phyloP scores from a whole-genome alignment of 176 grass and related monocot species.

The Paspalum notatum region DNA sequence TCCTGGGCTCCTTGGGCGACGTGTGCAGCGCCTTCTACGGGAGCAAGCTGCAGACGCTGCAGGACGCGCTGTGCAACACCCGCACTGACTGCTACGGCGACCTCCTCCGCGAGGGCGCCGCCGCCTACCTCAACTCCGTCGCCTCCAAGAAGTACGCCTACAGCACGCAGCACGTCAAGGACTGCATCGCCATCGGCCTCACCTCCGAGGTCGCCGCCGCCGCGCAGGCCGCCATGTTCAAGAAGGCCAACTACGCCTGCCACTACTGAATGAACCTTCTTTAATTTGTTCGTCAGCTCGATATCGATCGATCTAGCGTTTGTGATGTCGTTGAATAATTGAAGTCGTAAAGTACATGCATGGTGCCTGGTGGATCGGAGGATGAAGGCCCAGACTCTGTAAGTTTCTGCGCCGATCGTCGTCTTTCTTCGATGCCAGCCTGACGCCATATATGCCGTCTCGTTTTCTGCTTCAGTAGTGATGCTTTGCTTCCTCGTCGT shows the following conservation, averaged over 20 bases:
- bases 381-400: too few relatives aligned
- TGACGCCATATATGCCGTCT: too few relatives aligned
- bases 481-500: conserved; percentile 19
- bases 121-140: conserved; percentile 84
- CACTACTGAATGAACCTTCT: conserved; percentile 23
- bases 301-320: too few relatives aligned
- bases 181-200: conserved; percentile 48
- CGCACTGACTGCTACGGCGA: conserved; percentile 70
- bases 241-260: conserved; percentile 77
- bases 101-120: conserved; percentile 82
- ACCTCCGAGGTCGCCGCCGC: conserved; percentile 62
- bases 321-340: conserved; percentile 20
- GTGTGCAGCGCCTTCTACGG: conserved; percentile 56
- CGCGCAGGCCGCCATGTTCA: conserved; percentile 75
- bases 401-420: too few relatives aligned
- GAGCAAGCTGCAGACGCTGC: conserved; percentile 53
- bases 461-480: neutral
- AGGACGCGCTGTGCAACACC: conserved; percentile 77
- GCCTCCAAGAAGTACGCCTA: conserved; percentile 56
- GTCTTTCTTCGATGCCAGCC: too few relatives aligned
- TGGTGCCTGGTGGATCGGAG: neutral
- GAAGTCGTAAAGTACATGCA: neutral
- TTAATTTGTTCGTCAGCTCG: too few relatives aligned
- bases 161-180: conserved; percentile 64
- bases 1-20: conserved; percentile 63